Evolutionary conservation across 2,329 filamentous ascomycete genomes (phyloP), one percentile per base, ranked within the genome.

Genomic region (Fragosphaeria purpurea): DNA sequence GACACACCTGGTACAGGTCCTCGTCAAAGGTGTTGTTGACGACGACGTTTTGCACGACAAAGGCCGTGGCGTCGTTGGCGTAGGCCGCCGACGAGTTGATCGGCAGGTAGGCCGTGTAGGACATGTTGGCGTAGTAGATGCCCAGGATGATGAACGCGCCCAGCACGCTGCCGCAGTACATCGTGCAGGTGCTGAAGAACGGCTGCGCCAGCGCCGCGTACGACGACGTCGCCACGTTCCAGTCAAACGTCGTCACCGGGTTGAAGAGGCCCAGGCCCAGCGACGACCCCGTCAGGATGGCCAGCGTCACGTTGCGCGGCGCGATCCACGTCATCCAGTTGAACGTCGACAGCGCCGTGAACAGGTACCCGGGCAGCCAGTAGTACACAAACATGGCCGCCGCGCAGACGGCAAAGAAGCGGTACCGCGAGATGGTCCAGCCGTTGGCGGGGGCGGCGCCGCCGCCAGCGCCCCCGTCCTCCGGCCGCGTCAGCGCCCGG

Each of bases 241-340:
- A 74, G 59, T 77, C 74, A 38, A 75, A 75, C 0, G 69, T 76
- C 0, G 74, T 70, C 5, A 74, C 57, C 0, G 70, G 74, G 55
- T 74, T 77, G 60, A 73, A 74, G 12, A 62, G 58, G 5, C 65
- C 74, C 38, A 74, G 59, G 0, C 68, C 68, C 0, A 64, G 62
- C 1, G 60, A 60, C 0, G 69, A 67, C 0, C 71, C 70, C 10
- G 53, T 75, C 9, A 75, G 58, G 6, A 69, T 65, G 10, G 70
- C 65, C 1, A 73, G 60, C 6, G 65, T 68, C 42, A 70, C 54
- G 47, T 72, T 74, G 35, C 67, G 56, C 0, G 72, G 72, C 0
- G 70, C 60, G n/a, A 74, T 73, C 72, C 71, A 75, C 0, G 70
- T 70, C 63, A 74, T 73, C 70, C 71, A 75, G 58, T 70, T 70